Base-by-base conservation (phyloP, 1,139 yeast species). In the Zygoascus sp. region DNA sequence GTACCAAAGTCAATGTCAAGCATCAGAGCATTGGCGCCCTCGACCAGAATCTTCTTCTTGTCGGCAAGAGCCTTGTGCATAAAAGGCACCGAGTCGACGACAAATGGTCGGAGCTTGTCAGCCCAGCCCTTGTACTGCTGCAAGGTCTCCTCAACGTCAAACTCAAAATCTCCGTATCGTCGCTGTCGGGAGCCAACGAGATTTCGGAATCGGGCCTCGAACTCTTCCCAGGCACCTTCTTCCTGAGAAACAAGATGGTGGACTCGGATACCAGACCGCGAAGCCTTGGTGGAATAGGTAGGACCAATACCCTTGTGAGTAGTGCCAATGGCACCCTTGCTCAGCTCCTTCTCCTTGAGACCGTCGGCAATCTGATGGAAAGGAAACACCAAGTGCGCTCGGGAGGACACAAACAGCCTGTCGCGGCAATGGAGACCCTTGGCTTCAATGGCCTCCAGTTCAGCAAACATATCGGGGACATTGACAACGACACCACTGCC, bases 291-390 rank as follows among this genome's bases (percentile, higher is more conserved):
- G 39, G 97, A 83, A 68, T 92, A 92, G 40, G 98, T 84, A 59
- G 99, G 99, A 50, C 99, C 99, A 63, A 92, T 92, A 70, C 99
- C 99, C 68, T 94, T 92, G 64, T 97, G 97, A 44, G 99, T 92
- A 55, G 99, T 92, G 59, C 99, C 99, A 62, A 92, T 92, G 40
- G 95, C 81, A 71, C 88, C 89, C 66, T 88, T 88, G 28, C 92
- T 81, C 49, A 94, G 77, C 69, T 92, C 98, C 46, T 86, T 83
- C 70, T 92, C 99, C 70, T 95, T 87, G 63, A 92, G 77, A 61
- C 90, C 92, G 66, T 92, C 99, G 45, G 95, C 88, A 66, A 94
- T 80, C 72, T 92, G 97, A 70, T 92, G 98, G 81, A 92, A 90
- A 67, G 90, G 97, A 65, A 92, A 92, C 42, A 92, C 98, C 60